phyloP scores from a whole-genome alignment of 768 basidiomycete species.

The Punctularia strigosozonata region DNA sequence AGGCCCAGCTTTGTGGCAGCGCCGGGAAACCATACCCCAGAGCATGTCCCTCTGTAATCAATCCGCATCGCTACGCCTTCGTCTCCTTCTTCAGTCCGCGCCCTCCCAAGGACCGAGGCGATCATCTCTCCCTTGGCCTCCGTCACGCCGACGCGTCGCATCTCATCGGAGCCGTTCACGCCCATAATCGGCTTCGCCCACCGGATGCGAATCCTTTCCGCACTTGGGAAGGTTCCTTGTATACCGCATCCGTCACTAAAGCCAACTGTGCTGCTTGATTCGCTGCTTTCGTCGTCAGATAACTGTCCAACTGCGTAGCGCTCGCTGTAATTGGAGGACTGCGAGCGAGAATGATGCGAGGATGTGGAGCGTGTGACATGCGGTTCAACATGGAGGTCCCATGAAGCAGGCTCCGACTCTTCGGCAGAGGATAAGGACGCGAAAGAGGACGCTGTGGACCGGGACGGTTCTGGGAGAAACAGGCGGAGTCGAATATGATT shows the following conservation, averaged over 20 bases:
- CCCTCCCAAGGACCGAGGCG: constrained; percentile 42
- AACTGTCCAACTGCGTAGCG: neutral
- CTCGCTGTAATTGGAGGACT: constrained; percentile 20
- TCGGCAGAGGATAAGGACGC: constrained; percentile 71
- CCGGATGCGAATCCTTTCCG: constrained; percentile 63
- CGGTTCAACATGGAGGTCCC: constrained; percentile 73
- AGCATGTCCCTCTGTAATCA: constrained; percentile 63
- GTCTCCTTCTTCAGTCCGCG: constrained; percentile 22
- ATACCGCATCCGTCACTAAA: constrained; percentile 52
- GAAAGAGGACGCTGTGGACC: constrained; percentile 38
- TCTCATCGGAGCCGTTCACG: constrained; percentile 26
- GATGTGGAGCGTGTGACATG: constrained; percentile 48
- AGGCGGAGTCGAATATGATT: constrained; percentile 68
- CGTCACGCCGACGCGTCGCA: constrained; percentile 54
- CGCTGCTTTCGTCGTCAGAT: constrained; percentile 77
- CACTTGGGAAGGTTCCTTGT: constrained; percentile 69
- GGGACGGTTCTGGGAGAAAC: constrained; percentile 44
- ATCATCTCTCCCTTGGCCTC: constrained; percentile 59
- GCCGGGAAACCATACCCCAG: constrained; percentile 72
- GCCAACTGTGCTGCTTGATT: constrained; percentile 44
- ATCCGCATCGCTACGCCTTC: constrained; percentile 53
- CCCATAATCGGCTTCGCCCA: constrained; percentile 61
- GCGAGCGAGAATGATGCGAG: constrained; percentile 36
- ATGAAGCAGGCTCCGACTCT: constrained; percentile 51
- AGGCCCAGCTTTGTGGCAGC: constrained; percentile 73